Base-by-base conservation (phyloP, 2,329 filamentous ascomycete species). In the Neofusicoccum umdonicola region DNA sequence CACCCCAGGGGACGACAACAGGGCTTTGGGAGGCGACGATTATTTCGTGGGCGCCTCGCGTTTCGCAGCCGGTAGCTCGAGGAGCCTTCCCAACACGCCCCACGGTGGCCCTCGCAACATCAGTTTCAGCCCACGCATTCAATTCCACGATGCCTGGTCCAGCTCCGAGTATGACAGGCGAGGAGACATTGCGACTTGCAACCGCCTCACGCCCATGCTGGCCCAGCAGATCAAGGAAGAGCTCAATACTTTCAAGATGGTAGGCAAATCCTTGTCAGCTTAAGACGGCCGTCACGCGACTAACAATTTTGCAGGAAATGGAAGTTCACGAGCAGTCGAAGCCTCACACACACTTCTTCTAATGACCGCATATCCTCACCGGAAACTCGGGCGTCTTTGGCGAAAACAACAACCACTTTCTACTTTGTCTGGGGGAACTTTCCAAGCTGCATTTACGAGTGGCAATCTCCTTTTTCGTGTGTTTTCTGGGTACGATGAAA, bases 311-410 rank as follows among this genome's bases (percentile, higher is more conserved):
- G 15, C 62, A 98, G 95, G 95, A 99, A 83, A 99, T 99, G 95
- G 95, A 98, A 83, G 95, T 99, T 73, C 95, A 99, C 78, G 95
- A 98, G 81, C 92, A 90, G 77, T 98, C 95, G 70, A 99, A 98
- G 83, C 93, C 97, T 74, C 97, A 99, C 84, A 99, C 95, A 72
- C 95, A 99, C 85, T 99, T 99, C 86, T 98, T 99, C 85, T 99
- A 87, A 94, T 72, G 76, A 78, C 74, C 76, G 75, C 75, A 77
- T 77, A 70, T 71, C 73, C 71, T 72, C 71, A 69, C 48, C 74
- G 73, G 75, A 75, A 73, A 74, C 75, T 65, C 66, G 52, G 75
- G 76, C 75, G 75, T 77, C 74, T 51, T 77, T 75, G 76, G 76
- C 74, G 76, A 77, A 76, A 69, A 72, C 67, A 57, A 57, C 66